Percentiles rank a stretch among this genome's conserved stretches.
These are phyloP conservation scores for Comarum palustre DNA, from an alignment of 306 rosid species.

Conservation along the genomic window DNA sequence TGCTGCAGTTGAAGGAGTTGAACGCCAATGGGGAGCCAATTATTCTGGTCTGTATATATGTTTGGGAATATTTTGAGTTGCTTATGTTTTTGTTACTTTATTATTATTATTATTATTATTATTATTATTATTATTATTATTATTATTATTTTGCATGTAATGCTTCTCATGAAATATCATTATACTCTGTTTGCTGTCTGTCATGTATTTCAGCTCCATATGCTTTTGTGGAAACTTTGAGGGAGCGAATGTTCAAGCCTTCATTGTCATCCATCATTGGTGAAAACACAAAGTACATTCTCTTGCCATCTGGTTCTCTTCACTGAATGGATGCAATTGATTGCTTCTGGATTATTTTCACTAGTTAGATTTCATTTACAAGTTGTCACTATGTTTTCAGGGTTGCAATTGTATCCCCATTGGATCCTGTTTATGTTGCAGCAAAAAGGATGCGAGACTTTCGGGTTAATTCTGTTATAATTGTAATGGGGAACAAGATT, in stretches of 20 bases:
- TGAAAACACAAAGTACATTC: slow-evolving; percentile 68
- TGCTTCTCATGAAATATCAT: neutral
- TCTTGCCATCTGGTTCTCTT: slow-evolving; percentile 3
- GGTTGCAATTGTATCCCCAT: slow-evolving; percentile 71
- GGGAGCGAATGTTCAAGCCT: slow-evolving; percentile 92
- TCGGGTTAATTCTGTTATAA: slow-evolving; percentile 72
- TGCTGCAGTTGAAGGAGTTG: slow-evolving; percentile 86
- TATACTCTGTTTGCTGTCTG: slow-evolving; percentile 19
- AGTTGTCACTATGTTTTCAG: slow-evolving; percentile 64
- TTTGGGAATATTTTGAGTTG: slow-evolving; percentile 11
- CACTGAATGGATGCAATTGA: slow-evolving; percentile 2
- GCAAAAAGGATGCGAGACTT: slow-evolving; percentile 81
- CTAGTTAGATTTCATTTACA: slow-evolving; percentile 29
- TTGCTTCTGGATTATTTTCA: neutral
- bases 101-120: neutral
- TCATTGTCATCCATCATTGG: slow-evolving; percentile 71
- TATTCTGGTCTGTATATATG: slow-evolving; percentile 51
- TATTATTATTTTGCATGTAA: neutral
- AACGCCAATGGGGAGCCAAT: slow-evolving; percentile 73
- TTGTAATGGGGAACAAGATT: slow-evolving; percentile 70
- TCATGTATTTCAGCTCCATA: slow-evolving; percentile 56
- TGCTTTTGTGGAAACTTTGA: slow-evolving; percentile 77
- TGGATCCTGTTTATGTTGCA: slow-evolving; percentile 87
- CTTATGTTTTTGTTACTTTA: neutral
- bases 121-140: too few relatives aligned